Evolutionary conservation across 2,329 filamentous ascomycete species (phyloP), one percentile per base, ranked within the genome.

Genomic region (Pyrenochaeta sp.): DNA sequence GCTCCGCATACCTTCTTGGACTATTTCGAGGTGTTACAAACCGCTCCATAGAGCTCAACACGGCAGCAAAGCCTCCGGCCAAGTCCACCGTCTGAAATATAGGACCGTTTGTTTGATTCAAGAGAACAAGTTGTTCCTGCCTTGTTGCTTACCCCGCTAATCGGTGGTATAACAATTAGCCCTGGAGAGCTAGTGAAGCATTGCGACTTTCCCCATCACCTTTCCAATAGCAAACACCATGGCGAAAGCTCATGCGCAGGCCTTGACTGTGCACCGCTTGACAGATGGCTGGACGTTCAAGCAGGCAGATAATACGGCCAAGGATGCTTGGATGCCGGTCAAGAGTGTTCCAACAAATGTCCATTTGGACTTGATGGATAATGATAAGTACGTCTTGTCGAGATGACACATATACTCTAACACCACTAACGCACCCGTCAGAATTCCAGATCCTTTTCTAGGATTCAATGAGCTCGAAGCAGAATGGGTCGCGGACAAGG

Each of bases 401-500:
- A 7, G 15, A 29, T 15, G 32, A 10, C 36, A 33, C 30, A 48
- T 15, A n/a, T 18, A 21, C 1, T 30, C 15, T 30, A 21, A 6
- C 15, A n/a, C 18, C n/a, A 48, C 55, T 51, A 32, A 54, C 18
- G 11, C 18, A 35, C 5, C 10, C 15, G 2, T 9, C 61, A 82
- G 79, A 52, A 82, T 82, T 33, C 77, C 77, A 11, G 80, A 82
- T 62, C 80, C 81, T 0, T 82, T 81, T 61, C 67, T 81, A 4
- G 81, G 77, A 35, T 81, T 80, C 73, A 82, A 82, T 56, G 81
- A 82, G 64, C 69, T 80, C 47, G 70, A 78, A 44, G 77, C 77
- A 42, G 76, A 82, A 67, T 82, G 80, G 81, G 79, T 82, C 14
- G 79, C 74, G 17, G 79, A 82, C 56, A 75, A 78, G 58, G 65